phyloP scores from a whole-genome alignment of 768 basidiomycete genomes.

The Heimioporus sp. region DNA sequence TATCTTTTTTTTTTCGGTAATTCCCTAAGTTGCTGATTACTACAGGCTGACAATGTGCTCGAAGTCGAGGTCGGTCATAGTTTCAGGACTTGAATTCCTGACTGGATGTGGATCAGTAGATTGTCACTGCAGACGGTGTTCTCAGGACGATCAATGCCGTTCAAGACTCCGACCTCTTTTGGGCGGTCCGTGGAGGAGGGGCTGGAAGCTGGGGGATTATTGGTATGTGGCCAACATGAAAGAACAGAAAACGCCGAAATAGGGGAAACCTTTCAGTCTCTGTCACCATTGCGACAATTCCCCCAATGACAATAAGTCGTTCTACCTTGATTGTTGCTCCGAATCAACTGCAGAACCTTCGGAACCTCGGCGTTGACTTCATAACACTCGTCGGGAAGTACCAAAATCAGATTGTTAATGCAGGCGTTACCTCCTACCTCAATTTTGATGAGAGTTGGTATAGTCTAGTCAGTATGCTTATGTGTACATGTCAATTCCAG shows the following conservation, averaged over 20 bases:
- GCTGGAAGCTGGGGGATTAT: slow-evolving; percentile 50
- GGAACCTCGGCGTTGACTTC: slow-evolving; percentile 9
- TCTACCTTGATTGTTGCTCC: slow-evolving; percentile 9
- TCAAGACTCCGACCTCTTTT: slow-evolving; percentile 47
- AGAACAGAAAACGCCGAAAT: background rate
- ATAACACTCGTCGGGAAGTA: slow-evolving; percentile 19
- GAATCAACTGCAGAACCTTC: slow-evolving; percentile 10
- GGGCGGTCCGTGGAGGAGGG: slow-evolving; percentile 58
- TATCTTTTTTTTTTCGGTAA: background rate
- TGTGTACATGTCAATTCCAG: too few species aligned
- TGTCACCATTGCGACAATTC: slow-evolving; percentile 12
- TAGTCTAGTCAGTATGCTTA: slow-evolving; percentile 1
- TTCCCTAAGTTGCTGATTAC: background rate
- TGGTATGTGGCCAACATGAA: slow-evolving; percentile 10
- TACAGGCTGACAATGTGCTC: slow-evolving; percentile 44
- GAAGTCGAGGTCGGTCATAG: slow-evolving; percentile 31
- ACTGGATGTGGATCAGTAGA: slow-evolving; percentile 2
- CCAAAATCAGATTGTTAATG: slow-evolving; percentile 9
- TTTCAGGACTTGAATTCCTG: background rate
- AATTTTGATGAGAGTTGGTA: background rate
- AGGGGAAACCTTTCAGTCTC: slow-evolving; percentile 4
- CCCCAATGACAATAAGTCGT: slow-evolving; percentile 5
- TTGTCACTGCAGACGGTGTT: slow-evolving; percentile 42
- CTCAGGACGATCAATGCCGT: slow-evolving; percentile 38
- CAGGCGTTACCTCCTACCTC: slow-evolving; percentile 3